Evolutionary conservation across 2,329 filamentous ascomycete genomes (phyloP), one percentile per base, ranked within the genome.

Genomic region (Colletotrichum musae): DNA sequence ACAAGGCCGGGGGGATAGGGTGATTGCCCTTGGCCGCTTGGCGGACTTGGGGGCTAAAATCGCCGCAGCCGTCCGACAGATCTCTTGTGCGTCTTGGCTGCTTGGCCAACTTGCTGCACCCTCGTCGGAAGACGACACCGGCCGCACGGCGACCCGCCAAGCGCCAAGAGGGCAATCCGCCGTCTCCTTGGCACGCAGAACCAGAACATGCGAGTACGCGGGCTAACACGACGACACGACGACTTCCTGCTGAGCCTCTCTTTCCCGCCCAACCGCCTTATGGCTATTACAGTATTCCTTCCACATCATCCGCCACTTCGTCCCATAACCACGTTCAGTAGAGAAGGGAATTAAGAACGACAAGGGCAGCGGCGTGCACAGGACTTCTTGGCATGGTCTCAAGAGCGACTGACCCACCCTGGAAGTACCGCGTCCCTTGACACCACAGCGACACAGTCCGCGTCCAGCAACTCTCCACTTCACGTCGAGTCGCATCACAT

Each of bases 371-470:
- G 64, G 47, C 13, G 64, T 69, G 64, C 64, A 64, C 24, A 58
- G 58, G 51, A 68, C 21, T 57, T 53, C 68, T 70, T 70, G 68
- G 68, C 68, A 58, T 58, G 32, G 68, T 70, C 68, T 70, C 68
- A 70, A 68, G 58, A 64, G 58, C 64, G 68, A 69, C 47, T 70
- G 68, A 70, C 58, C 68, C 68, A 70, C 68, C 24, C 28, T 58
- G 16, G 9, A 68, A 68, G 45, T 68, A 39, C 64, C 64, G 51
- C 62, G 43, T 61, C 54, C 66, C 66, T 59, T 43, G 61, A 43
- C 41, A 64, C 53, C 28, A 13, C 28, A n/a, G 32, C 41, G 41
- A 43, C 41, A 43, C 41, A 43, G 16, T 43, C 41, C 41, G 41
- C 41, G 50, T 51, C 45, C 57, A 59, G 43, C 43, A 26, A n/a